phyloP scores from a whole-genome alignment of 2,329 filamentous ascomycete species.

The Cladobotryum protrusum region DNA sequence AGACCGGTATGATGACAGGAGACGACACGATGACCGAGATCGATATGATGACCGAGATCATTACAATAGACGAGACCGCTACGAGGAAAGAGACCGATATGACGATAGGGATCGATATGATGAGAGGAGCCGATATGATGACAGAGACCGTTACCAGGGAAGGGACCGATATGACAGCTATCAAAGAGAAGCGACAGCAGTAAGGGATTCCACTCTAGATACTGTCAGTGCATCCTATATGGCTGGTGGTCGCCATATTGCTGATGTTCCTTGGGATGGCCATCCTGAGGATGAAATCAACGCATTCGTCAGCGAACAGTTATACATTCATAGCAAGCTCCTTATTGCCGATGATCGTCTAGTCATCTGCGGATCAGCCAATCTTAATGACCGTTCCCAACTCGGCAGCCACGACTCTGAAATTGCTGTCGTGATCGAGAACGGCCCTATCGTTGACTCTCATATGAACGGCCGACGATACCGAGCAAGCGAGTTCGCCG shows the following conservation, averaged over 20 bases:
- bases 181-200: slow-evolving; percentile 58
- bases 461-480: slow-evolving; percentile 68
- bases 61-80: not conserved
- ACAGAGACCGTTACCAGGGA: slow-evolving; percentile 6
- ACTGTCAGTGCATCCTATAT: slow-evolving; percentile 77
- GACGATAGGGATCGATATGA: slow-evolving; percentile 7
- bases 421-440: slow-evolving; percentile 84
- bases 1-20: not conserved
- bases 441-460: slow-evolving; percentile 62
- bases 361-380: slow-evolving; percentile 70
- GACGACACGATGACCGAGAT: not conserved
- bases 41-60: slow-evolving; percentile 6
- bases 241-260: slow-evolving; percentile 66
- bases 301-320: slow-evolving; percentile 56
- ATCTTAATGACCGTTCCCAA: slow-evolving; percentile 61
- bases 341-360: slow-evolving; percentile 76
- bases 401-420: slow-evolving; percentile 81
- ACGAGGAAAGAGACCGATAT: slow-evolving; percentile 5
- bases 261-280: slow-evolving; percentile 49
- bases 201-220: slow-evolving; percentile 59
- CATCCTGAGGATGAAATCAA: slow-evolving; percentile 50
- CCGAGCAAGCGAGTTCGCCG: slow-evolving; percentile 67
- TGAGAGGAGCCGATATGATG: not conserved
- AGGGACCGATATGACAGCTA: slow-evolving; percentile 57
- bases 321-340: slow-evolving; percentile 61